These are phyloP conservation scores for Sapria himalayana DNA, from an alignment of 345 rosid genomes.

Conservation along the genomic window DNA sequence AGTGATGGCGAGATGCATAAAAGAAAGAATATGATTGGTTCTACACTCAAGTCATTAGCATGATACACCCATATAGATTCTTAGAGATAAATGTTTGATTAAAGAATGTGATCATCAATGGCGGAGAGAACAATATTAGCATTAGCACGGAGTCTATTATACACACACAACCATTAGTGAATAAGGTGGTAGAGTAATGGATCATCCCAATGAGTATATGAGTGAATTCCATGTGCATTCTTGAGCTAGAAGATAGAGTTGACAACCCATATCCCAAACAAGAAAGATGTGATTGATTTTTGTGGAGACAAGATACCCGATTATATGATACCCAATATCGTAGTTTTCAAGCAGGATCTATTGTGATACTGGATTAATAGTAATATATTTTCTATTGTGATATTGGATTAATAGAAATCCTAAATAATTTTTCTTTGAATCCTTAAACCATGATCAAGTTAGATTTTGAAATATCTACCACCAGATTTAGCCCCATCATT, in stretches of 20 bases:
- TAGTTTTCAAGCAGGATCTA: slow-evolving; percentile 35
- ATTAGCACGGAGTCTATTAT: slow-evolving; percentile 44
- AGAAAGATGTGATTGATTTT: slow-evolving; percentile 30
- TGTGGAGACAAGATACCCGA: slow-evolving; percentile 43
- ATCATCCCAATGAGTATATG: slow-evolving; percentile 50
- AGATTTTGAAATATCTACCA: too few species aligned
- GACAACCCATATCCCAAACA: too few species aligned
- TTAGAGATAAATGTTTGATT: slow-evolving; percentile 53
- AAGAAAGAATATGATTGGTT: slow-evolving; percentile 60
- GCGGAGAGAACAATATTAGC: slow-evolving; percentile 62
- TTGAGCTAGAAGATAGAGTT: slow-evolving; percentile 35
- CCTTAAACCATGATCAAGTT: too few species aligned
- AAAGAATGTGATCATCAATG: slow-evolving; percentile 56
- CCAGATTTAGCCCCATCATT: too few species aligned
- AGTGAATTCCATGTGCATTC: slow-evolving; percentile 83
- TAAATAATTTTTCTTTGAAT: too few species aligned
- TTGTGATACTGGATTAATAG: too few species aligned
- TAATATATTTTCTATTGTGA: too few species aligned
- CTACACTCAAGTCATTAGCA: slow-evolving; percentile 51
- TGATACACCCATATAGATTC: slow-evolving; percentile 46
- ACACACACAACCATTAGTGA: slow-evolving; percentile 37
- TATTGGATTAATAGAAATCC: too few species aligned
- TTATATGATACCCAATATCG: slow-evolving; percentile 58
- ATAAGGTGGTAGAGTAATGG: slow-evolving; percentile 67
- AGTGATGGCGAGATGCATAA: slow-evolving; percentile 34